Evolutionary conservation across 176 grass and related monocot species (phyloP), one percentile per base, ranked within the genome.

Genomic region (Zizania latifolia): DNA sequence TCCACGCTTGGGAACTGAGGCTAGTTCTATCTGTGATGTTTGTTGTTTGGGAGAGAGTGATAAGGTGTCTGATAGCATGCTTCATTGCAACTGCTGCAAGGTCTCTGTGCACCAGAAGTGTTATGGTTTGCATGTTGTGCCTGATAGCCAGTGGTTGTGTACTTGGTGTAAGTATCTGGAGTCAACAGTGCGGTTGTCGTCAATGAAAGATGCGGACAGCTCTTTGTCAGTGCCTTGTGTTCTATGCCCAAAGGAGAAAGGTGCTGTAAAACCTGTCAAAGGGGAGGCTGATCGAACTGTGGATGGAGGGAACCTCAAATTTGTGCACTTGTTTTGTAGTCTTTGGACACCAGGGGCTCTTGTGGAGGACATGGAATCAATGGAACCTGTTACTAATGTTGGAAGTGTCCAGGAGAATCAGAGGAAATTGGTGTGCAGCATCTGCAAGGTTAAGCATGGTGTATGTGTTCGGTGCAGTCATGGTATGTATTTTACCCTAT

Each of bases 361-460:
- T 80, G 89, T 99, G 53, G 89, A 80, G 33, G 76, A 95, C 55
- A 71, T 80, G 58, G 81, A 88, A 43, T 62, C 65, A 75, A 92
- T 99, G 96, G 89, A 99, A 51, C 92, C 92, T 21, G 48, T 92
- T 84, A 83, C 82, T 33, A 88, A 90, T 45, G 22, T 78, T 19
- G 80, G 46, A 77, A 61, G 75, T 66, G 62, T 92, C 58, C 88
- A 80, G 63, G 85, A 91, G 40, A 92, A 81, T 50, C 85, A 85
- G 13, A 85, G 71, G 77, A 95, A 92, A 51, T 78, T 99, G 64
- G 67, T 90, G 2, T 99, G 96, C 77, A 94, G 72, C 23, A 86
- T 99, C 36, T 99, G 96, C 85, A 99, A 99, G 80, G 75, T 95
- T 68, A 99, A 99, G 84, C 85, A 92, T 75, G 96, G 96, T 70